Evolutionary conservation across 169 alveolate genomes (phyloP).

Genomic region (Plasmodium sp.): DNA sequence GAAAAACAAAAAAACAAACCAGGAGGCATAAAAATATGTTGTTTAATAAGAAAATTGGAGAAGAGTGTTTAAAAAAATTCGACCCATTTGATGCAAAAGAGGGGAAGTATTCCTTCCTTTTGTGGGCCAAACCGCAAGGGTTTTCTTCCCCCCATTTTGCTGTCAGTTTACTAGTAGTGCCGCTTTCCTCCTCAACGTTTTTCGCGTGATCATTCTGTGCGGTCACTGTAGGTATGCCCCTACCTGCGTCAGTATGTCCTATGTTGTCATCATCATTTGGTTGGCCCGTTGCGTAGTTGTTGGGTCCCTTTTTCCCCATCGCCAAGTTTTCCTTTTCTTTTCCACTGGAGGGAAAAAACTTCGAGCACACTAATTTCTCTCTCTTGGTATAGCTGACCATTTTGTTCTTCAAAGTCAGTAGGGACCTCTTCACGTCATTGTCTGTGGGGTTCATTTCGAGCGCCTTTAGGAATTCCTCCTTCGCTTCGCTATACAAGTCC

Average conservation of each 20-base stretch:
- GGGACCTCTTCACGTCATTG: conserved; percentile 34
- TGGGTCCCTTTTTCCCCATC: neutral
- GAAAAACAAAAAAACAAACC: conserved; percentile 35
- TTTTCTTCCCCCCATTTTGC: neutral
- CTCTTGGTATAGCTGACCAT: conserved; percentile 33
- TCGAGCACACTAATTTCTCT: conserved; percentile 55
- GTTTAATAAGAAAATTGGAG: conserved; percentile 23
- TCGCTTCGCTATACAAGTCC: conserved; percentile 50
- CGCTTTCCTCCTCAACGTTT: neutral
- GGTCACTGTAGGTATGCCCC: neutral
- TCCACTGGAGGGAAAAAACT: conserved; percentile 32
- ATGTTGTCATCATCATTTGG: neutral
- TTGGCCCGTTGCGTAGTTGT: neutral
- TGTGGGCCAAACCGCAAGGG: neutral
- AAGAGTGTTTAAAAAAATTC: conserved; percentile 4
- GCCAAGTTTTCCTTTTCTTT: neutral
- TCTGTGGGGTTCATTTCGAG: conserved; percentile 40
- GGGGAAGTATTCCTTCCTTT: neutral
- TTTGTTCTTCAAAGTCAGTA: conserved; percentile 15
- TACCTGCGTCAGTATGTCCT: neutral
- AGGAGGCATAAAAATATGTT: conserved; percentile 27
- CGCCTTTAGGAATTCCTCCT: conserved; percentile 31
- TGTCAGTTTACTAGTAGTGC: neutral
- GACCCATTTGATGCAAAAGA: neutral
- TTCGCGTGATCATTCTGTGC: neutral